These are phyloP conservation scores for Eutrema yunnanense DNA, from an alignment of 345 rosid genomes.

Conservation along the genomic window DNA sequence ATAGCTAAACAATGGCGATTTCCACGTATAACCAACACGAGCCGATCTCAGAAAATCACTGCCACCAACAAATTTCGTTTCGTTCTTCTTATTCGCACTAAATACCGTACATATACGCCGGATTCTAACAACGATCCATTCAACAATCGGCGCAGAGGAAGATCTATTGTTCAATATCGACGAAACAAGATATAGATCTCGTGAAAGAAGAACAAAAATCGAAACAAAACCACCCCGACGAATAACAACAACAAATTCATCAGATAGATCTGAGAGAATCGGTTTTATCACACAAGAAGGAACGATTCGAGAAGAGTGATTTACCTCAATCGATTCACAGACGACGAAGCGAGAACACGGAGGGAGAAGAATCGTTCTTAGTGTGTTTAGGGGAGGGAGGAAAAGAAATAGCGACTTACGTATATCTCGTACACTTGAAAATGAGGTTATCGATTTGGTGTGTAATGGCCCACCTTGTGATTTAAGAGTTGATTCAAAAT, in stretches of 20 bases:
- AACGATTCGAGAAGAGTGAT: not conserved
- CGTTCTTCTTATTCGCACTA: not conserved
- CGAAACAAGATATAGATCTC: slow-evolving; percentile 1
- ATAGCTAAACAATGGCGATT: not conserved
- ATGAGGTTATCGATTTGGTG: not conserved
- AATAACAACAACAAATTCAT: not conserved
- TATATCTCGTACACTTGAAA: not conserved
- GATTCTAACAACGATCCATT: not conserved
- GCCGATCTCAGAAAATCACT: not conserved
- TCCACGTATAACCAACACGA: not conserved
- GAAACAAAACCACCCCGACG: not conserved
- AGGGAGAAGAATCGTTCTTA: not conserved
- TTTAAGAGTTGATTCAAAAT: not conserved
- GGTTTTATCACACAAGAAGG: not conserved
- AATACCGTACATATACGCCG: not conserved
- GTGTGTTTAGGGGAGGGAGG: not conserved
- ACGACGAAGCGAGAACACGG: slow-evolving; percentile 6
- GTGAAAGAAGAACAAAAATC: not conserved
- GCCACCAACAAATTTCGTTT: not conserved
- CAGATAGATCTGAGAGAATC: slow-evolving; percentile 12
- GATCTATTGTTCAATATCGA: not conserved
- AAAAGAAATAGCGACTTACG: not conserved
- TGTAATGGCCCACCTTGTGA: not conserved
- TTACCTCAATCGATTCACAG: slow-evolving; percentile 18
- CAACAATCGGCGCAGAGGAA: not conserved